These are phyloP conservation scores for Cladosporium sp. DNA, from an alignment of 2,329 filamentous ascomycete genomes.

Conservation along the genomic window DNA sequence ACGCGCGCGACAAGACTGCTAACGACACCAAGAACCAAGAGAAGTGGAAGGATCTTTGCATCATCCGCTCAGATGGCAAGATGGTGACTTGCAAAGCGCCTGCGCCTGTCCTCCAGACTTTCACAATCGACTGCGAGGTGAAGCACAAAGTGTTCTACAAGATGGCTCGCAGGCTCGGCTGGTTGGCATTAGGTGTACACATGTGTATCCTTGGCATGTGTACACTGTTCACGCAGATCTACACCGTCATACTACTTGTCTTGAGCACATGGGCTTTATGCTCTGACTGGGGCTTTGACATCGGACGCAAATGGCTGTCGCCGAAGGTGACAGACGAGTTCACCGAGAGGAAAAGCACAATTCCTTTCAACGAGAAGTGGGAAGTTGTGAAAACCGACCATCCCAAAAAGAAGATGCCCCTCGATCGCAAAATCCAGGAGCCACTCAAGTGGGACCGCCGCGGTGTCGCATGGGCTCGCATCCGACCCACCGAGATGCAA, in stretches of 20 bases:
- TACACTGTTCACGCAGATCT: slow-evolving; percentile 12
- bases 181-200: slow-evolving; percentile 8
- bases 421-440: too few species aligned
- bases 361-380: slow-evolving; percentile 7
- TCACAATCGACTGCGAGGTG: not conserved
- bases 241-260: slow-evolving; percentile 2
- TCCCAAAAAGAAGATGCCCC: not conserved
- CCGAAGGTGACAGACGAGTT: not conserved
- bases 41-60: not conserved
- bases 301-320: not conserved
- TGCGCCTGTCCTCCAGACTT: not conserved
- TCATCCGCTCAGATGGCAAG: slow-evolving; percentile 9
- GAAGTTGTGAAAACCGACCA: not conserved
- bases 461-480: not conserved
- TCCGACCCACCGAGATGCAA: not conserved
- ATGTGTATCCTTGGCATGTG: slow-evolving; percentile 16
- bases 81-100: slow-evolving; percentile 7
- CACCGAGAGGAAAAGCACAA: not conserved
- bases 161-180: not conserved
- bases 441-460: not conserved
- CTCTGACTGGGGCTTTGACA: not conserved
- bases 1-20: slow-evolving; percentile 1
- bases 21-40: not conserved
- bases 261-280: slow-evolving; percentile 9
- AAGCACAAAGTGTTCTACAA: not conserved